A percentile compares a stretch with the other conserved stretches of the same genome.
Conservation (phyloP, 441 rosid genomes). For the Hura crepitans region DNA sequence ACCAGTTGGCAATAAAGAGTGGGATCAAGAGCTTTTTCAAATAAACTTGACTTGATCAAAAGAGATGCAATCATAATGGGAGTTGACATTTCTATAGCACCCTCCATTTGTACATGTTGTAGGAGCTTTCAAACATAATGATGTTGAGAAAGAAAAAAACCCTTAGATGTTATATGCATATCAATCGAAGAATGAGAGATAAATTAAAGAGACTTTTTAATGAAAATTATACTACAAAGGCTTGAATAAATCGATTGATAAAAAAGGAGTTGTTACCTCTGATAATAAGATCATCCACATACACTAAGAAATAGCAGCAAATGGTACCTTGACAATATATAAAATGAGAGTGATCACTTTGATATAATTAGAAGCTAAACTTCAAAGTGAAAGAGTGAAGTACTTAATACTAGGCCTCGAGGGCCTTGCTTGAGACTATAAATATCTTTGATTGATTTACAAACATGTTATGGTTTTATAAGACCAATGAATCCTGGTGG, state of each 20-base stretch:
- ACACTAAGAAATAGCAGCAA: not conserved
- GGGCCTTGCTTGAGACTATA: not conserved
- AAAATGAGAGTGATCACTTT: not conserved
- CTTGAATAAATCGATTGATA: not conserved
- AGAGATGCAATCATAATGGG: not conserved
- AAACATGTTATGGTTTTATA: not conserved
- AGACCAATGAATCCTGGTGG: not conserved
- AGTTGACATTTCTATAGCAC: not conserved
- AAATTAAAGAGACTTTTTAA: not conserved
- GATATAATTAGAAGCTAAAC: not conserved
- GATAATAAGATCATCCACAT: not conserved
- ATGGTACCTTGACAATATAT: not conserved
- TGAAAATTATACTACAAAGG: not conserved
- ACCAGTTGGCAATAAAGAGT: not conserved
- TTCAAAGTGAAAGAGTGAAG: not conserved
- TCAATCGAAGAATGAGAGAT: not conserved
- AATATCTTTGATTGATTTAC: not conserved
- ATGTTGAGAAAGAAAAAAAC: not conserved
- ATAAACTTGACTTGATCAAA: not conserved
- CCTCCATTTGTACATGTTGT: not conserved
- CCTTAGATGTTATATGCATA: not conserved
- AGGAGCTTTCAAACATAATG: not conserved
- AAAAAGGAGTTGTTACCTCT: not conserved
- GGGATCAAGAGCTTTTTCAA: not conserved
- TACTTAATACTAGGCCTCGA: not conserved